Conservation (phyloP, 2,329 filamentous ascomycete genomes). For the Talaromyces rugulosus region DNA sequence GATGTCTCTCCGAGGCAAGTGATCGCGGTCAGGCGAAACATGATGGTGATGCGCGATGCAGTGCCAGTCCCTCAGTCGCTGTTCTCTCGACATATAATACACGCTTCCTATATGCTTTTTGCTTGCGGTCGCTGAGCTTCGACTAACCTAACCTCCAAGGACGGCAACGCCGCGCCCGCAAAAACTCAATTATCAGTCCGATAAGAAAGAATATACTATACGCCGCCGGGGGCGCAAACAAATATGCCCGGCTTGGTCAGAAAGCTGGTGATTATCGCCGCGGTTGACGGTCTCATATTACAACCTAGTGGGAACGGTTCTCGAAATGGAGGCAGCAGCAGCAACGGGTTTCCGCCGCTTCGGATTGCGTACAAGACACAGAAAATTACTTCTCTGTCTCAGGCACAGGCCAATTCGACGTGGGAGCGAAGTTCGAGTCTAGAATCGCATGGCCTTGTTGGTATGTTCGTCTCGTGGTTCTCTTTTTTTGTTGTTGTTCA, state of each 20-base stretch:
- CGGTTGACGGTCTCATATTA: constrained; percentile 76
- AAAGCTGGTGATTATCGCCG: constrained; percentile 75
- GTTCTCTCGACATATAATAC: background rate
- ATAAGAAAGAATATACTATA: background rate
- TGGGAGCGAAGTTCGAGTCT: constrained; percentile 35
- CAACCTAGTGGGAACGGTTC: constrained; percentile 59
- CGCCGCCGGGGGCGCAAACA: background rate
- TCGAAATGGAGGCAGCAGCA: constrained; percentile 34
- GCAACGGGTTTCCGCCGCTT: constrained; percentile 45
- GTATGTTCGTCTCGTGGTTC: constrained; percentile 32
- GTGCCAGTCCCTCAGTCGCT: background rate
- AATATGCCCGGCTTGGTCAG: constrained; percentile 72
- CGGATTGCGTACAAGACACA: constrained; percentile 66
- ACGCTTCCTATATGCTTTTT: background rate
- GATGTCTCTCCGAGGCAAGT: background rate
- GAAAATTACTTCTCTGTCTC: constrained; percentile 46
- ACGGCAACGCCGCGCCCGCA: background rate
- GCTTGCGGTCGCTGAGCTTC: background rate
- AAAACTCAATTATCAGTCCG: background rate
- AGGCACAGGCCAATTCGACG: constrained; percentile 21
- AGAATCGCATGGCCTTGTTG: constrained; percentile 53
- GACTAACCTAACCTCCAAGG: background rate
- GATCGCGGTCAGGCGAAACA: background rate
- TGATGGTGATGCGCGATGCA: background rate
- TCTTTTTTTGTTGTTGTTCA: too few species aligned